Evolutionary conservation across 176 grass and related monocot genomes (phyloP), one percentile per base, ranked within the genome.

Genomic region (Musa schizocarpa): DNA sequence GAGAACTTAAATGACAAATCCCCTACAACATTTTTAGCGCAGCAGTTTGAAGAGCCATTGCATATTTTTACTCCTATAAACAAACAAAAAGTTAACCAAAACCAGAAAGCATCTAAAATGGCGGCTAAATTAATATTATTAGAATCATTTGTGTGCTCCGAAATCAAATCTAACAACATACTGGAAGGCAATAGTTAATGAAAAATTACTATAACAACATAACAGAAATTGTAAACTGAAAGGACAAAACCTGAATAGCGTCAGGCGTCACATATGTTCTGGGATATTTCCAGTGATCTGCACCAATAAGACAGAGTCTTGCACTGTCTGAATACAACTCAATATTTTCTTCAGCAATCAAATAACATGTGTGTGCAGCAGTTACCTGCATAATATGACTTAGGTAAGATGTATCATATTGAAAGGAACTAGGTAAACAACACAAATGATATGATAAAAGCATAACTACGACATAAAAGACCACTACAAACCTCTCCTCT

Each of bases 301-400:
- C 86, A 27, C 95, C 95, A 72, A 99, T 81, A 21, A 99, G 86
- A 77, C 95, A 99, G 61, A 99, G 54, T 82, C 95, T 93, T 61
- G 95, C 88, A 80, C 76, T 94, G 78, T 94, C 91, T 64, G 88
- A 91, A 76, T 91, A 94, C 12, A 86, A 62, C 29, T 99, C 86
- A 72, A 94, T 87, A 84, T 99, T 95, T 82, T 86, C 86, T 83
- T 99, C 96, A 19, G 91, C 96, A 69, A 95, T 88, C 81, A 99
- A 85, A 75, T 99, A 99, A 74, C 96, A 99, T 50, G 96, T 88
- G 79, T 99, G 96, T 63, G 96, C 90, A 75, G 91, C 91, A 80
- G 88, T 88, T 67, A 95, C 88, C 91, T 99, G 86, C 68, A 86
- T 71, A 83, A 68, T 83, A 29, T 56, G 11, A 27, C 13, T 74